These are phyloP conservation scores for Eucalyptus erythrocorys DNA, from an alignment of 345 rosid species.

Conservation along the genomic window DNA sequence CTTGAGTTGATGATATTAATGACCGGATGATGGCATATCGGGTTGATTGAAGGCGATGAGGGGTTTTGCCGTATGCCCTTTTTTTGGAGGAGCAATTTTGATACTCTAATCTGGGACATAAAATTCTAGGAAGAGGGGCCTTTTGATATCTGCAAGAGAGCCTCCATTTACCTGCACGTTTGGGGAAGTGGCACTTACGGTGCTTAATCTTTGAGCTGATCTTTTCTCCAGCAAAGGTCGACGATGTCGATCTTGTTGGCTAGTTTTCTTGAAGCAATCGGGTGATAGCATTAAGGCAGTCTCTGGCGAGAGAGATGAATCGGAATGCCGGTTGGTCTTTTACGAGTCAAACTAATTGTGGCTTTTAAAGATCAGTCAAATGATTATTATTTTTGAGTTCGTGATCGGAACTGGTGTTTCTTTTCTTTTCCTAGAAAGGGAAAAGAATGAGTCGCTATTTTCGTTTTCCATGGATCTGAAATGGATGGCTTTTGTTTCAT, in stretches of 20 bases:
- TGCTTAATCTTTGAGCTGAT: not conserved
- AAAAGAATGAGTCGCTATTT: not conserved
- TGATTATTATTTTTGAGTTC: not conserved
- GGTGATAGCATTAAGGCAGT: not conserved
- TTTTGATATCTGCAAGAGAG: too few relatives aligned
- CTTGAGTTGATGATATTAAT: not conserved
- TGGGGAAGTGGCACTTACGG: not conserved
- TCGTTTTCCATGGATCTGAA: not conserved
- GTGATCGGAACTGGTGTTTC: not conserved
- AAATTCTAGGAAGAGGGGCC: not conserved
- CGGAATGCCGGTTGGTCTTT: too few relatives aligned
- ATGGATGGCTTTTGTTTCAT: too few relatives aligned
- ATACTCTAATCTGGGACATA: not conserved
- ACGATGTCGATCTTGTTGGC: not conserved
- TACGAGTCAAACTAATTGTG: not conserved
- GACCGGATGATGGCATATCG: not conserved
- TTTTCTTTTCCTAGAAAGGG: not conserved
- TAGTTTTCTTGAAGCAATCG: not conserved
- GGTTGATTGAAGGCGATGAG: not conserved
- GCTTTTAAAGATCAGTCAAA: not conserved
- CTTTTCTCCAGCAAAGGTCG: not conserved
- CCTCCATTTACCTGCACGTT: too few relatives aligned
- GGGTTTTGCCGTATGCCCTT: not conserved
- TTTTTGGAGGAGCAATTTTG: not conserved
- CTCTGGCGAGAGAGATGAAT: too few relatives aligned